These are phyloP conservation scores for Rubia occidens DNA, from an alignment of 305 asterid genomes.

Conservation along the genomic window DNA sequence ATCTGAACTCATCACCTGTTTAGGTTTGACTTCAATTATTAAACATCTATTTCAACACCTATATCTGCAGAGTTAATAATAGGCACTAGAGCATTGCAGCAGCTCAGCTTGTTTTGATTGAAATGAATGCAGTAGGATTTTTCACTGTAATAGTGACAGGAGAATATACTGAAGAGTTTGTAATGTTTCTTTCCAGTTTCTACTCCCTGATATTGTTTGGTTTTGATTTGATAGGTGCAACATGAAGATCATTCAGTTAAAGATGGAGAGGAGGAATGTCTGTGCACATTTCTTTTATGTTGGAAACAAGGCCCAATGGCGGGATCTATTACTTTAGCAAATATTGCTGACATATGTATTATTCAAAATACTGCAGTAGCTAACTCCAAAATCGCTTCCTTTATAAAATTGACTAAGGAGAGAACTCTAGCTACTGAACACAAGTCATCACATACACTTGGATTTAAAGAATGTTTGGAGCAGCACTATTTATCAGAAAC, in stretches of 20 bases:
- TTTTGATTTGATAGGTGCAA: background rate
- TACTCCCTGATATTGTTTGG: background rate
- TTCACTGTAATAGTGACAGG: background rate
- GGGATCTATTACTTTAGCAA: background rate
- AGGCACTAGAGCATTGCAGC: too few relatives aligned
- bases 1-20: too few relatives aligned
- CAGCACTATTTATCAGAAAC: background rate
- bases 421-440: background rate
- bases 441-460: background rate
- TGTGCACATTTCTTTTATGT: background rate
- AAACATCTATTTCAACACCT: too few relatives aligned
- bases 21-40: too few relatives aligned
- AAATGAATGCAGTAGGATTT: too few relatives aligned
- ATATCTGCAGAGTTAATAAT: too few relatives aligned
- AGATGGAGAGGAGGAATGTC: background rate
- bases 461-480: background rate
- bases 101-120: too few relatives aligned
- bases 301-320: background rate
- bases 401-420: background rate
- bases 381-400: background rate
- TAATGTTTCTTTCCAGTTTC: background rate
- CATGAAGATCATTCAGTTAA: background rate
- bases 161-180: background rate
- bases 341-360: background rate
- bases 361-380: background rate